Base-by-base conservation (phyloP, 1,284 basidiomycete species). In the Puccinia triticina region DNA sequence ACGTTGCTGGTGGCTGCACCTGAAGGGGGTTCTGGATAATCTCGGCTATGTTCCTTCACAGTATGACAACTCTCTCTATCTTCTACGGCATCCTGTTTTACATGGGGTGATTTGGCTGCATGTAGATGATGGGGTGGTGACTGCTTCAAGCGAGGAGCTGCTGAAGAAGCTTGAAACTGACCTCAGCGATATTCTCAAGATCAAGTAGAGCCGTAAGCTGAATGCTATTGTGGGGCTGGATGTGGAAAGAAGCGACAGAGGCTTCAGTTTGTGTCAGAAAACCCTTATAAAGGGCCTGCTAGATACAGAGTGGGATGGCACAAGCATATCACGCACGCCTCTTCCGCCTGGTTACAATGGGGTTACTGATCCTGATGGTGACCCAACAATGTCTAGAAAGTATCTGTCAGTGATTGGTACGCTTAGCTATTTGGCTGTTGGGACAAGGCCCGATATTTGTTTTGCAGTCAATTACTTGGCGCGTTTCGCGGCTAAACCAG, bases 1-100 rank as follows among this genome's bases (percentile, higher is more conserved):
- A 26, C 10, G 53, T 10, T 75, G 73, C 29, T 75, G 73, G 73
- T 72, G 69, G 69, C 16, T 26, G 5, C 43, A 43, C 43, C 40
- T 75, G 8, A 18, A n/a, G 10, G 21, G 3, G 2, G 18, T 43
- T 16, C 37, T 75, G 43, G 26, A 50, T 7, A 40, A 32, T 11
- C n/a, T 75, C n/a, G 72, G 72, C 57, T n/a, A n/a, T n/a, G n/a
- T n/a, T n/a, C n/a, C n/a, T n/a, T n/a, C n/a, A n/a, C n/a, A n/a
- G n/a, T n/a, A 43, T 75, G 29, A 57, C 14, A 32, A 23, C n/a
- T 32, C 7, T 16, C 26, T 53, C 16, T 57, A 32, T 55, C 12
- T 75, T 26, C 48, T 46, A 7, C 69, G 26, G 21, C 61, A 66
- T n/a, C 12, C 61, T 5, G 26, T 3, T 5, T 4, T 14, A 40